Conservation (phyloP, 306 rosid species). For the Vigna angularis region DNA sequence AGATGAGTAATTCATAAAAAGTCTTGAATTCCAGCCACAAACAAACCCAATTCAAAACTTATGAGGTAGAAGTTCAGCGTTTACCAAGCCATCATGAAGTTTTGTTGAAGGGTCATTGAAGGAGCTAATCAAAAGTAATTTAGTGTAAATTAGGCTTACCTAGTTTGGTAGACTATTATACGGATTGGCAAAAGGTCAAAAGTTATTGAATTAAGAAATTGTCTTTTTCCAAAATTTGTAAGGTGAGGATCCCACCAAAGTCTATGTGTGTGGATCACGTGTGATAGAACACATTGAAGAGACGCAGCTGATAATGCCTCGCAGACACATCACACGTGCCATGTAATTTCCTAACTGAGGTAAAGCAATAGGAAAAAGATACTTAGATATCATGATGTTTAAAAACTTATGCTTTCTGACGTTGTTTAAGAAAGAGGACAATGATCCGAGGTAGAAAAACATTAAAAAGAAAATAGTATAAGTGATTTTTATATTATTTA, state of each 20-base stretch:
- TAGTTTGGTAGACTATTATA: background rate
- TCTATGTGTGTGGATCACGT: slow-evolving; percentile 8
- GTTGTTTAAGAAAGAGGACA: too few species aligned
- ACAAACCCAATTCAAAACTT: background rate
- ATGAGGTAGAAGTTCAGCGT: background rate
- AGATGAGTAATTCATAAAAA: background rate
- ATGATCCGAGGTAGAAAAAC: too few species aligned
- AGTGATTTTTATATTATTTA: too few species aligned
- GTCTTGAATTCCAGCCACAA: slow-evolving; percentile 5
- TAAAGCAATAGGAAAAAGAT: too few species aligned
- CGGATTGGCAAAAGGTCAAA: background rate
- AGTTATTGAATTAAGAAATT: background rate
- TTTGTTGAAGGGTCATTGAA: background rate
- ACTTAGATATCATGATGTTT: too few species aligned
- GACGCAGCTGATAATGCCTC: background rate
- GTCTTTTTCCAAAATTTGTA: background rate
- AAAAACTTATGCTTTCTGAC: too few species aligned
- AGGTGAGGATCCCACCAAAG: background rate
- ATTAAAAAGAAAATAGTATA: too few species aligned
- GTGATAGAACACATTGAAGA: background rate
- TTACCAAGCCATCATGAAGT: background rate
- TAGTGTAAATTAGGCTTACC: background rate
- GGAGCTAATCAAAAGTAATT: background rate
- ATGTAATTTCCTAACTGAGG: too few species aligned
- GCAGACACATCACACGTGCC: too few species aligned